Evolutionary conservation across 306 rosid species (phyloP).

Genomic region (Vigna trinervia): DNA sequence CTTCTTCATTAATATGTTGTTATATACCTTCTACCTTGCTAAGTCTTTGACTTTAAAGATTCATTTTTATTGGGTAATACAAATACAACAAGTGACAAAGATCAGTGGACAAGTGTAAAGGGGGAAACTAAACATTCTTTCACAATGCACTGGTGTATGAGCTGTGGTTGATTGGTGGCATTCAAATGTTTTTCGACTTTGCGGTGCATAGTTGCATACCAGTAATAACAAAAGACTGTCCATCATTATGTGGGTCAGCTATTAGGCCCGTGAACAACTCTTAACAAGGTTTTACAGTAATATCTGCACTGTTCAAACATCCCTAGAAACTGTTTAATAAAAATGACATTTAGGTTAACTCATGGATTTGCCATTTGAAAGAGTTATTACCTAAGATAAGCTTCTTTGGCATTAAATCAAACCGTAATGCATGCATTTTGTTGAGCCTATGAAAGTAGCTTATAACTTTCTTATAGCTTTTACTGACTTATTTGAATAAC

Average conservation of each 20-base stretch:
- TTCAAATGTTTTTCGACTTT: constrained; percentile 1
- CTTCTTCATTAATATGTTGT: constrained; percentile 20
- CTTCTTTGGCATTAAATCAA: not conserved
- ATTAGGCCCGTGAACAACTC: not conserved
- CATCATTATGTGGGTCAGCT: not conserved
- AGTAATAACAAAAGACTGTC: constrained; percentile 6
- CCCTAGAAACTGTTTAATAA: not conserved
- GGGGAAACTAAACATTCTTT: not conserved
- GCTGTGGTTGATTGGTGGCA: not conserved
- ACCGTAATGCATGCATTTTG: not conserved
- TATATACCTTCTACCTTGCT: constrained; percentile 2
- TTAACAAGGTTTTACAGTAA: not conserved
- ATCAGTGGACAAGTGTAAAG: not conserved
- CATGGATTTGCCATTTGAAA: not conserved
- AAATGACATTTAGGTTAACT: constrained; percentile 10
- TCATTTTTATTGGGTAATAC: constrained; percentile 10
- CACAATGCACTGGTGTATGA: not conserved
- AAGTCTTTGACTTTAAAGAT: not conserved
- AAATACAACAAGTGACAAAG: not conserved
- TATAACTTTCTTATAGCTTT: not conserved
- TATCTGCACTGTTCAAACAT: not conserved
- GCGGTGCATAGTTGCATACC: not conserved
- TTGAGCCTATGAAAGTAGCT: not conserved
- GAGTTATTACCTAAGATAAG: not conserved
- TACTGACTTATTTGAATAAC: not conserved